Evolutionary conservation across 1,284 basidiomycete genomes (phyloP).

Genomic region (Cutaneotrichosporon arboriforme): DNA sequence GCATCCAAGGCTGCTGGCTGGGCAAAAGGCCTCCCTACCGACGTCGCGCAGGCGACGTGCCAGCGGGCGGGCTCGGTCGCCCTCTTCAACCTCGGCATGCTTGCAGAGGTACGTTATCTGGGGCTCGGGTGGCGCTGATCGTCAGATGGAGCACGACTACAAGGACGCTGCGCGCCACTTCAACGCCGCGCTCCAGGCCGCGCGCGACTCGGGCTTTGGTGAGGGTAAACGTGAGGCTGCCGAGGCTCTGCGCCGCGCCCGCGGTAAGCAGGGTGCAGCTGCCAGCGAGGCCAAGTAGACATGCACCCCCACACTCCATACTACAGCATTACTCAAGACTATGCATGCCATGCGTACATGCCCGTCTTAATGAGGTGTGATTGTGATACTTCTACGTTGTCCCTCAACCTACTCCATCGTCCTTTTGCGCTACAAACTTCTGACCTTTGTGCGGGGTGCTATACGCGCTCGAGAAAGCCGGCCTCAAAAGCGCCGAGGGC

Average conservation of each 20-base stretch:
- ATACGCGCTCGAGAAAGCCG: conserved; percentile 37
- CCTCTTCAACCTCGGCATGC: conserved; percentile 45
- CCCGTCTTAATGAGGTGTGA: not conserved
- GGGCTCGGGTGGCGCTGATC: not conserved
- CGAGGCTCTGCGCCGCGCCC: conserved; percentile 32
- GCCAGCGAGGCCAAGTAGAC: not conserved
- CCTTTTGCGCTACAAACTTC: not conserved
- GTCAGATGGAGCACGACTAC: conserved; percentile 37
- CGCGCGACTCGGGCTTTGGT: conserved; percentile 34
- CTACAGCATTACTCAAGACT: not conserved
- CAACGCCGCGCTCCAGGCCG: conserved; percentile 23
- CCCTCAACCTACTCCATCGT: not conserved
- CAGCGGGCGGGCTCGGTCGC: conserved; percentile 35
- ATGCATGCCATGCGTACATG: not conserved
- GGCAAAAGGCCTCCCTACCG: conserved; percentile 10
- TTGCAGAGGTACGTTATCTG: conserved; percentile 46
- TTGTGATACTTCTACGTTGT: not conserved
- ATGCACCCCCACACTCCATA: no score
- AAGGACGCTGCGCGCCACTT: conserved; percentile 31
- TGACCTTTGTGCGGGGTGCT: not conserved
- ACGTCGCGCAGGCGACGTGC: conserved; percentile 29
- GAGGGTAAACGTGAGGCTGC: conserved; percentile 40
- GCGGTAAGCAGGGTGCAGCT: not conserved
- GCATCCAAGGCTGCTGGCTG: conserved; percentile 23
- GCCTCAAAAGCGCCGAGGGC: conserved; percentile 35